phyloP scores from a whole-genome alignment of 2,329 filamentous ascomycete genomes.

The Cyanodermella asteris region DNA sequence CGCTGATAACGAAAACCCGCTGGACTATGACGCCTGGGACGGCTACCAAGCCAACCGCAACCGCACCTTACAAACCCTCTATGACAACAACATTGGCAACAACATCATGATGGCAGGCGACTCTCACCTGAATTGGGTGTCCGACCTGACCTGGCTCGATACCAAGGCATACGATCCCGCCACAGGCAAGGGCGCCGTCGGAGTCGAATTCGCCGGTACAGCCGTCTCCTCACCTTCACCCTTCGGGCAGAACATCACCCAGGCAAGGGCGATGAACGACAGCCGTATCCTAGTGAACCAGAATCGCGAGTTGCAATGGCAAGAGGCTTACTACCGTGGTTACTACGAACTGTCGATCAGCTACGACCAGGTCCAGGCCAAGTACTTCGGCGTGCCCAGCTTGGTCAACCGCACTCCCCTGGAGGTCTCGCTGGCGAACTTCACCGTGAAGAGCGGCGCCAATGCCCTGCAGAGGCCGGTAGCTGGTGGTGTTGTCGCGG shows the following conservation, averaged over 20 bases:
- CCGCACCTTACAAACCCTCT: constrained; percentile 44
- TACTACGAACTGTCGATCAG: constrained; percentile 45
- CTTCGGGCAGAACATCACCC: constrained; percentile 35
- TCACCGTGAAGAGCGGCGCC: constrained; percentile 40
- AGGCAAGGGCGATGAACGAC: constrained; percentile 27
- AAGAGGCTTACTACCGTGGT: constrained; percentile 50
- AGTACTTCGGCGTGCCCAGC: constrained; percentile 42
- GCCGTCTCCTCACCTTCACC: constrained; percentile 41
- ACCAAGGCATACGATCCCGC: constrained; percentile 28
- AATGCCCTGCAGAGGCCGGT: constrained; percentile 29
- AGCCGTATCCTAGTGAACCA: constrained; percentile 22
- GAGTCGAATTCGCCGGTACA: constrained; percentile 43
- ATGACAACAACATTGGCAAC: constrained; percentile 46
- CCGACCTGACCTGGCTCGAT: constrained; percentile 36
- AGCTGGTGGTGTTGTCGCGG: constrained; percentile 25
- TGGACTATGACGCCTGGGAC: constrained; percentile 37
- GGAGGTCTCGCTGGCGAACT: constrained; percentile 47
- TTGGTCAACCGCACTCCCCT: constrained; percentile 36
- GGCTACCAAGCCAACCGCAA: constrained; percentile 51
- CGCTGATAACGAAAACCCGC: constrained; percentile 19
- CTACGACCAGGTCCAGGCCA: constrained; percentile 35
- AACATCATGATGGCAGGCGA: constrained; percentile 55
- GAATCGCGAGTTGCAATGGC: constrained; percentile 49
- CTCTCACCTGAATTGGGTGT: constrained; percentile 43
- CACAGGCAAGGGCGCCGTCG: constrained; percentile 34